Conservation (phyloP, 805 yeast genomes). For the Starmerella khaoyaiensis region DNA sequence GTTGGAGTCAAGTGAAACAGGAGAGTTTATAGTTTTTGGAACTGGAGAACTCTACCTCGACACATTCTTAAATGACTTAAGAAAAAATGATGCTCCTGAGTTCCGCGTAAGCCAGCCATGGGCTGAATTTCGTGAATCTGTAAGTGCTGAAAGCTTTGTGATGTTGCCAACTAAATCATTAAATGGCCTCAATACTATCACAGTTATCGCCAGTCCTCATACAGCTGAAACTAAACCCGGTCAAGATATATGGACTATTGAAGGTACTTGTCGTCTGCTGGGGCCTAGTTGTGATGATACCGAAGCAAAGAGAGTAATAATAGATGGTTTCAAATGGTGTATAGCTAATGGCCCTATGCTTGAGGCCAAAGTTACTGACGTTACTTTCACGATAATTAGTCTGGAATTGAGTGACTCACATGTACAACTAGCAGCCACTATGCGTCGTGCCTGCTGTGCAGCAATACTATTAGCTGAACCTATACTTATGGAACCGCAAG, state of each 20-base stretch:
- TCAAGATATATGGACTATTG: neutral
- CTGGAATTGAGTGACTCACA: conserved; percentile 41
- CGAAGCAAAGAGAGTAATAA: neutral
- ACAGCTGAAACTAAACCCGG: neutral
- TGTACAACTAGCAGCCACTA: conserved; percentile 66
- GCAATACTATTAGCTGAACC: conserved; percentile 72
- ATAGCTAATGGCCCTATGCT: conserved; percentile 82
- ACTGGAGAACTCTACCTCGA: conserved; percentile 85
- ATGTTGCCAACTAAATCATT: conserved; percentile 50
- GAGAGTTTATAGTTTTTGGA: conserved; percentile 69
- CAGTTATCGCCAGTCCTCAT: neutral
- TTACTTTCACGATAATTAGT: conserved; percentile 58
- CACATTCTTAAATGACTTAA: conserved; percentile 62
- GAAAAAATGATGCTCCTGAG: conserved; percentile 44
- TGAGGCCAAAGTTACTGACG: conserved; percentile 63
- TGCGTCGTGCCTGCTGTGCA: conserved; percentile 71
- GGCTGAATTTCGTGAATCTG: conserved; percentile 65
- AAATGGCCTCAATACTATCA: conserved; percentile 26
- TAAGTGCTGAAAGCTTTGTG: conserved; percentile 46
- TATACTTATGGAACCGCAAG: conserved; percentile 68
- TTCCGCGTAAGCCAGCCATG: conserved; percentile 78
- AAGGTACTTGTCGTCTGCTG: too few species aligned
- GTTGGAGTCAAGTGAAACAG: conserved; percentile 73
- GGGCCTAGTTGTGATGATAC: too few species aligned
- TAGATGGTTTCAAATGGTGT: conserved; percentile 76